A percentile compares a stretch with the other conserved stretches of the same genome.
Conservation (phyloP, 2,329 filamentous ascomycete genomes). For the Fusarium sp. region DNA sequence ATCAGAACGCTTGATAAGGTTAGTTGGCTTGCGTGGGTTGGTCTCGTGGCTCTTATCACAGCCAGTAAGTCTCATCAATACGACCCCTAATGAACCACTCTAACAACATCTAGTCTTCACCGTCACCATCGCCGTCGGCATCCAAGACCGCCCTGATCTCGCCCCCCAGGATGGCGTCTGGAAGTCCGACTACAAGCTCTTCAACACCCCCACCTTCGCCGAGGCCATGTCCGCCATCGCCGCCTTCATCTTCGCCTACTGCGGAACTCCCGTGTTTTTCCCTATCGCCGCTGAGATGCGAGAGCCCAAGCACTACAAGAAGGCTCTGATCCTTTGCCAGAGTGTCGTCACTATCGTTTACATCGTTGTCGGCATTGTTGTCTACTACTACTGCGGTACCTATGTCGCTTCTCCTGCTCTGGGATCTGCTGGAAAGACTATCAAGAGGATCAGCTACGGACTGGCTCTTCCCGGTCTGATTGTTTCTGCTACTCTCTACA, state of each 20-base stretch:
- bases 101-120: constrained; percentile 22
- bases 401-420: constrained; percentile 61
- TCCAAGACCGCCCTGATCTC: constrained; percentile 34
- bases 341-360: constrained; percentile 48
- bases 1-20: constrained; percentile 48
- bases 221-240: constrained; percentile 49
- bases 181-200: constrained; percentile 48
- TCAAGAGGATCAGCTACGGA: constrained; percentile 59
- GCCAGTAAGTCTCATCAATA: constrained; percentile 11
- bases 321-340: constrained; percentile 44
- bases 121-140: constrained; percentile 36
- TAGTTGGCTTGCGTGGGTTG: constrained; percentile 49
- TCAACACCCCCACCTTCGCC: constrained; percentile 47
- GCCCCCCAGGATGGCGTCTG: constrained; percentile 39
- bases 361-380: constrained; percentile 50
- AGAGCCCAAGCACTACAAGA: constrained; percentile 46
- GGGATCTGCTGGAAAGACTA: constrained; percentile 54
- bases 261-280: constrained; percentile 52
- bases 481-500: constrained; percentile 43
- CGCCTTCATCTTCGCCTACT: constrained; percentile 52
- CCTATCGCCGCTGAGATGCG: constrained; percentile 50
- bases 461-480: constrained; percentile 47
- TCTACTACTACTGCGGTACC: constrained; percentile 60
- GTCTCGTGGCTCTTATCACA: constrained; percentile 25
- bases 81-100: rapidly evolving